Percentiles rank a stretch among this genome's conserved stretches.
Evolutionary conservation across 768 basidiomycete genomes (phyloP).

Genomic region (Fomitopsis pulvina): DNA sequence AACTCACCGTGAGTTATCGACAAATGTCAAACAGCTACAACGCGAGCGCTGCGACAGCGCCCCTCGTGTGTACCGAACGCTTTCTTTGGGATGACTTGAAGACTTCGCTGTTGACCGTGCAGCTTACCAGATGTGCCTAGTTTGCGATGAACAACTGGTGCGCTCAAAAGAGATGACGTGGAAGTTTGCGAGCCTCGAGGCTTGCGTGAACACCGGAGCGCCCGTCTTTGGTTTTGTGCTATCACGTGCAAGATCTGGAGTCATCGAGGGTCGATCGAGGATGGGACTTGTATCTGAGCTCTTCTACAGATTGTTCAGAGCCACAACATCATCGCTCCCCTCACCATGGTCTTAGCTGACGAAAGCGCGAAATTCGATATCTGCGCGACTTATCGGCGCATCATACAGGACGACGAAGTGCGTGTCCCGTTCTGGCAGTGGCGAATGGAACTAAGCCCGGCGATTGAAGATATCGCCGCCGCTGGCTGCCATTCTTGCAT

Average conservation of each 20-base stretch:
- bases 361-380: constrained; percentile 33
- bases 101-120: neutral
- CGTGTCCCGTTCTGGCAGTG: constrained; percentile 14
- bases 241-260: neutral
- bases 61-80: no score
- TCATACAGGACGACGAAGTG: constrained; percentile 64
- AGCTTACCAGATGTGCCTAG: neutral
- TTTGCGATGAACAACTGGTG: neutral
- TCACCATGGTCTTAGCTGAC: neutral
- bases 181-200: neutral
- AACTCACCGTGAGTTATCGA: no score
- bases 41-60: no score
- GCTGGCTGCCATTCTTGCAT: constrained; percentile 80
- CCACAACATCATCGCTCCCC: neutral
- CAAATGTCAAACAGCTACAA: no score
- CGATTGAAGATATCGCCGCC: constrained; percentile 63
- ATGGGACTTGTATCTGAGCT: neutral
- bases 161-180: neutral
- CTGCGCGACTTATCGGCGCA: constrained; percentile 47
- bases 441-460: neutral
- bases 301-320: neutral
- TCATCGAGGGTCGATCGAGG: neutral
- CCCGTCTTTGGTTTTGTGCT: neutral
- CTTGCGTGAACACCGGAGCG: neutral
- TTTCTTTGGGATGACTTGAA: no score